Evolutionary conservation across 495 filamentous ascomycete species (phyloP).

Genomic region (Polyplosphaeria fusca): DNA sequence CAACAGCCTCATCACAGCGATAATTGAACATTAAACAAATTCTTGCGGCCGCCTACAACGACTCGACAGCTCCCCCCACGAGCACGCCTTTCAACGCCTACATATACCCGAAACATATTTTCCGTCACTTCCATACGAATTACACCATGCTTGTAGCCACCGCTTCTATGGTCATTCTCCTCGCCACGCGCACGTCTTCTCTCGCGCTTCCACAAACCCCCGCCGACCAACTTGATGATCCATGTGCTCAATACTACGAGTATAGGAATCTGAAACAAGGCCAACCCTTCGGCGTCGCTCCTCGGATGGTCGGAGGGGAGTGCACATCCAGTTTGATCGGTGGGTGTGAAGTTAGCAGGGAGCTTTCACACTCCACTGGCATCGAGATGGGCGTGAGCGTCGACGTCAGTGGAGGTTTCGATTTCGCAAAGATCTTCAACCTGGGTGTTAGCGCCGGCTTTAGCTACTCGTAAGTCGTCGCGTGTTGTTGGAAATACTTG

Average conservation of each 20-base stretch:
- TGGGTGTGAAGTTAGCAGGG: not conserved
- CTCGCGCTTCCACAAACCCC: constrained; percentile 5
- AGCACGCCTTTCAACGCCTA: too few species aligned
- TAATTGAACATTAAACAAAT: too few species aligned
- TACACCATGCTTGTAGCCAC: too few species aligned
- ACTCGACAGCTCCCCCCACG: too few species aligned
- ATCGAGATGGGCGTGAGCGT: not conserved
- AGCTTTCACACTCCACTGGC: constrained; percentile 1
- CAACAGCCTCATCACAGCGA: too few species aligned
- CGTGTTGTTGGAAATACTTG: not conserved
- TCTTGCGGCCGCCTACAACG: too few species aligned
- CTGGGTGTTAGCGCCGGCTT: constrained; percentile 1
- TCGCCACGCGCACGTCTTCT: not conserved
- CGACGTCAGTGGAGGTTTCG: not conserved
- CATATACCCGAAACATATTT: too few species aligned
- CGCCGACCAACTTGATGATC: too few species aligned
- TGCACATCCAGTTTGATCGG: too few species aligned
- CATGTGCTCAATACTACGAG: constrained; percentile 5
- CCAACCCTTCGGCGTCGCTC: not conserved
- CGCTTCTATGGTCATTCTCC: constrained; percentile 2
- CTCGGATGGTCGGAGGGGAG: too few species aligned
- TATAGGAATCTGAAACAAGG: constrained; percentile 3
- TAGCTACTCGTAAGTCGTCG: not conserved
- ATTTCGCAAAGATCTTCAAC: not conserved
- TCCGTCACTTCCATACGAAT: too few species aligned